Evolutionary conservation across 1,139 yeast species (phyloP).

Genomic region (Suhomyces kunorum): DNA sequence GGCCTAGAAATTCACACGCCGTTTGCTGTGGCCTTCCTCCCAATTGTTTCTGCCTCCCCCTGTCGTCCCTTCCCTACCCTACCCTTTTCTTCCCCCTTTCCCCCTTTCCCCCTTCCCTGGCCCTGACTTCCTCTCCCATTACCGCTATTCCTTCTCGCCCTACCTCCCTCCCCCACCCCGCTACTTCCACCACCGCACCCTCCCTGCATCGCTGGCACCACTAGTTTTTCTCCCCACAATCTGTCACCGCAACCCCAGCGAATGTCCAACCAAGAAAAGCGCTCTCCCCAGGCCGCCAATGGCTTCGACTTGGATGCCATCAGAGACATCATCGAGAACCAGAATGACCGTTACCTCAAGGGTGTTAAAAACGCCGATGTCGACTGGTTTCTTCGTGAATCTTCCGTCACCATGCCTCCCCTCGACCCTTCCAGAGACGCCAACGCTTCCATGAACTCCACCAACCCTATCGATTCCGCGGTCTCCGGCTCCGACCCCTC

Average conservation of each 20-base stretch:
- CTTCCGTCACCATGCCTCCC: conserved; percentile 17
- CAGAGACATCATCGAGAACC: conserved; percentile 18
- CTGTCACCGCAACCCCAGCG: background rate
- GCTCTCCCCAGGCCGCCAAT: conserved; percentile 1
- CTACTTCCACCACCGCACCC: too few relatives aligned
- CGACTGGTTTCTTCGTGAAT: conserved; percentile 52
- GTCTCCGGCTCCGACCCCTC: background rate
- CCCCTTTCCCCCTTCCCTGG: too few relatives aligned
- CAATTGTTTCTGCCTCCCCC: too few relatives aligned
- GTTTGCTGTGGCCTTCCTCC: too few relatives aligned
- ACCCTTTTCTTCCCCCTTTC: too few relatives aligned
- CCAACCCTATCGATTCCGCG: background rate
- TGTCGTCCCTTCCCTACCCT: too few relatives aligned
- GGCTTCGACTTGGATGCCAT: conserved; percentile 19
- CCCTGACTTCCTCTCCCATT: too few relatives aligned
- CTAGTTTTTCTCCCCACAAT: background rate
- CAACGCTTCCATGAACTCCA: background rate
- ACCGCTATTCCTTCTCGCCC: too few relatives aligned
- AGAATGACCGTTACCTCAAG: conserved; percentile 20
- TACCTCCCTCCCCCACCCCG: too few relatives aligned
- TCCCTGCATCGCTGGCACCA: background rate
- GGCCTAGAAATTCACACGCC: too few relatives aligned
- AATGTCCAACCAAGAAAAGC: conserved; percentile 5
- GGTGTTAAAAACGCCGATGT: conserved; percentile 40
- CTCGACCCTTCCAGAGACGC: background rate